These are phyloP conservation scores for Pyrus communis DNA, from an alignment of 306 rosid genomes.

Conservation along the genomic window DNA sequence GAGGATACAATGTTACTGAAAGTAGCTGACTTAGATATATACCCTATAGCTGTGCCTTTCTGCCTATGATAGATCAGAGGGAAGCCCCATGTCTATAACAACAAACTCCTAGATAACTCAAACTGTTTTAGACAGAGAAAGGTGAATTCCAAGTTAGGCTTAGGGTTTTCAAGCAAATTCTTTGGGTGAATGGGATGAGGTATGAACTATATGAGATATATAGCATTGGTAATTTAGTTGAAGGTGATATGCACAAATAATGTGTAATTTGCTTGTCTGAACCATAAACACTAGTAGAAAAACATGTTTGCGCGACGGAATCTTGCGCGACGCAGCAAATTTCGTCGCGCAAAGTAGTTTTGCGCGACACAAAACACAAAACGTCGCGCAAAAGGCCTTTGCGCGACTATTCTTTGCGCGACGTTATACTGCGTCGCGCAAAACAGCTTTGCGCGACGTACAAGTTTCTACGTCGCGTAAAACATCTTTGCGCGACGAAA, in stretches of 20 bases:
- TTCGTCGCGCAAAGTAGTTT: too few species aligned
- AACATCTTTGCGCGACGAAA: too few species aligned
- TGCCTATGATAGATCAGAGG: slow-evolving; percentile 44
- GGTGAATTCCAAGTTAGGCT: slow-evolving; percentile 59
- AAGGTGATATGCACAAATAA: slow-evolving; percentile 76
- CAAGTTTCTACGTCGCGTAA: too few species aligned
- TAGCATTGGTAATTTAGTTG: slow-evolving; percentile 86
- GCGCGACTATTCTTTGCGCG: too few species aligned
- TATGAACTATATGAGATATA: slow-evolving; percentile 93
- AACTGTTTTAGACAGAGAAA: slow-evolving; percentile 75
- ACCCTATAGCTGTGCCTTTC: slow-evolving; percentile 58
- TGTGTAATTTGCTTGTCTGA: slow-evolving; percentile 96
- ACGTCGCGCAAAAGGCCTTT: too few species aligned
- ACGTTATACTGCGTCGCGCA: too few species aligned
- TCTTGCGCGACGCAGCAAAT: too few species aligned
- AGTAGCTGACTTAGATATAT: slow-evolving; percentile 48
- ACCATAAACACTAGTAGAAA: too few species aligned
- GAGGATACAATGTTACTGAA: slow-evolving; percentile 64
- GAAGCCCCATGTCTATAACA: slow-evolving; percentile 26
- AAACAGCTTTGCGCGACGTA: too few species aligned
- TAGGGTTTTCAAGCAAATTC: slow-evolving; percentile 71
- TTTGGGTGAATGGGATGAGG: slow-evolving; percentile 79
- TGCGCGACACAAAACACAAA: too few species aligned
- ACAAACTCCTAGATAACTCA: slow-evolving; percentile 79
- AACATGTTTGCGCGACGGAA: too few species aligned